Percentiles rank a stretch among this genome's conserved stretches.
phyloP scores from a whole-genome alignment of 192 early-diverging fungal species.

The Linnemannia zychae region DNA sequence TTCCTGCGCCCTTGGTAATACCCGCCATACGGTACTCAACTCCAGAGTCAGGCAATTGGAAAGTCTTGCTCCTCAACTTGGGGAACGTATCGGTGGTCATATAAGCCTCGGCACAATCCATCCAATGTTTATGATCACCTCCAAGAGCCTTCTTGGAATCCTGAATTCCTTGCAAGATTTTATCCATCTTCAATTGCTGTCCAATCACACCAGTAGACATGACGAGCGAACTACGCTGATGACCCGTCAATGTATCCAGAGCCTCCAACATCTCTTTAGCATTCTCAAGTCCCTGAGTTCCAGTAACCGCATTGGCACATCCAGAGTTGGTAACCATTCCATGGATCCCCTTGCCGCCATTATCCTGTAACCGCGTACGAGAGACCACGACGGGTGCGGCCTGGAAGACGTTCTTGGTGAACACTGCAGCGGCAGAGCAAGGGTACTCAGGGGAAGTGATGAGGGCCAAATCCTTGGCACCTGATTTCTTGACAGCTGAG shows the following conservation, averaged over 20 bases:
- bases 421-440: conserved; percentile 88
- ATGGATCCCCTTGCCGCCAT: conserved; percentile 57
- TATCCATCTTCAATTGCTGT: conserved; percentile 87
- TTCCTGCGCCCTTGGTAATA: conserved; percentile 96
- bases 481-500: conserved; percentile 88
- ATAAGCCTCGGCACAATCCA: conserved; percentile 84
- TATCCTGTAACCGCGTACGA: conserved; percentile 68
- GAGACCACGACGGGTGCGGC: conserved; percentile 92
- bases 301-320: conserved; percentile 97
- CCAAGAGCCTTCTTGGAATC: conserved; percentile 57
- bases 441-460: conserved; percentile 76
- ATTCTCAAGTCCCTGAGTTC: conserved; percentile 83
- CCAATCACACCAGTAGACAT: conserved; percentile 99
- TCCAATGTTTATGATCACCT: conserved; percentile 79
- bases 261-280: conserved; percentile 77
- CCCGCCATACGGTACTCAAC: conserved; percentile 86
- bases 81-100: conserved; percentile 99
- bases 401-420: conserved; percentile 93
- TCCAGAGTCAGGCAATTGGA: conserved; percentile 61
- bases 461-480: conserved; percentile 84
- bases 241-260: conserved; percentile 67
- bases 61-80: conserved; percentile 80
- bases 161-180: conserved; percentile 79
- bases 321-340: conserved; percentile 89
- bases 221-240: conserved; percentile 68